These are phyloP conservation scores for Leptomonas pyrrhocoris DNA, from an alignment of 208 protist species.

Conservation along the genomic window DNA sequence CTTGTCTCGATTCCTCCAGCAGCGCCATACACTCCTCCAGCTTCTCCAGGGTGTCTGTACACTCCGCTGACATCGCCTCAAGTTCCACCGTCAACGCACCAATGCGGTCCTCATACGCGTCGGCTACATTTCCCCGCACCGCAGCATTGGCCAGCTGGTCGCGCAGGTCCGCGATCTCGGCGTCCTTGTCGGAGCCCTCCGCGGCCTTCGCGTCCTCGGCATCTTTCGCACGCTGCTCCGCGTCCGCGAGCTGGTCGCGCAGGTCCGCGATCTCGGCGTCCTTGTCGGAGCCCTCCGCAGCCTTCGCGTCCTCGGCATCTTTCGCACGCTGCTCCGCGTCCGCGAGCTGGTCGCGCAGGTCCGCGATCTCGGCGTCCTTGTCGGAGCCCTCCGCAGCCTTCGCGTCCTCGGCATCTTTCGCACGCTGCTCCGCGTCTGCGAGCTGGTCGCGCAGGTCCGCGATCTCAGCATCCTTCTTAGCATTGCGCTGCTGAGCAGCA, in stretches of 20 bases:
- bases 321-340: neutral
- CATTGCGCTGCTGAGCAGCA: too few species aligned
- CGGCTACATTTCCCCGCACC: neutral
- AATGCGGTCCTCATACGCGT: slow-evolving; percentile 35
- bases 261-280: neutral
- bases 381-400: too few species aligned
- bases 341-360: neutral
- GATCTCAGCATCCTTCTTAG: neutral
- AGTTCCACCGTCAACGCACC: slow-evolving; percentile 43
- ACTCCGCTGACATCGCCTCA: slow-evolving; percentile 40
- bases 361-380: neutral
- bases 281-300: too few species aligned
- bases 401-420: neutral
- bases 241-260: neutral
- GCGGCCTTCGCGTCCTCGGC: neutral
- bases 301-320: neutral
- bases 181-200: too few species aligned
- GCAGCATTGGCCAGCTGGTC: slow-evolving; percentile 14
- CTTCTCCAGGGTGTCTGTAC: slow-evolving; percentile 50
- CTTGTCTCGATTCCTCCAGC: slow-evolving; percentile 52
- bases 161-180: neutral
- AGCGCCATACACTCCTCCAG: slow-evolving; percentile 68
- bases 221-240: neutral
- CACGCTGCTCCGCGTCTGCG: neutral
- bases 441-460: neutral